Percentiles rank a stretch among this genome's conserved stretches.
These are phyloP conservation scores for Elsinoe australis DNA, from an alignment of 2,329 filamentous ascomycete species.

Conservation along the genomic window DNA sequence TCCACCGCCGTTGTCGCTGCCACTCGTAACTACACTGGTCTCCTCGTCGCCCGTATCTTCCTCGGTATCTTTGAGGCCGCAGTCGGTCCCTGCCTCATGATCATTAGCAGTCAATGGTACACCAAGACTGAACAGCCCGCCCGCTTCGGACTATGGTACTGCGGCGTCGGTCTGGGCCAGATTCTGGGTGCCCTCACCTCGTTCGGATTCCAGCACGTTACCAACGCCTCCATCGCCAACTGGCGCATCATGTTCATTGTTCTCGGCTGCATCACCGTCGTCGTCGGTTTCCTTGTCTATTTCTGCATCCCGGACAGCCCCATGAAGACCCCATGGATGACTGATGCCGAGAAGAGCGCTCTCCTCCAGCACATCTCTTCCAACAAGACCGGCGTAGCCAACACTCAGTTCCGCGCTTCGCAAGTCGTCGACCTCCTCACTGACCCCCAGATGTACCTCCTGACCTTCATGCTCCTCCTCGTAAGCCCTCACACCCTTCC, in stretches of 20 bases:
- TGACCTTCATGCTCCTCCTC: conserved; percentile 22
- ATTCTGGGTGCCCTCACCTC: conserved; percentile 50
- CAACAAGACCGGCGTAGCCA: conserved; percentile 36
- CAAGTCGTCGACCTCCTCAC: conserved; percentile 48
- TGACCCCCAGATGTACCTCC: conserved; percentile 50
- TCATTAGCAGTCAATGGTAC: conserved; percentile 58
- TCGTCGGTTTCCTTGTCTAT: not conserved
- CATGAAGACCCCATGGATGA: conserved; percentile 60
- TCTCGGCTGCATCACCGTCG: conserved; percentile 13
- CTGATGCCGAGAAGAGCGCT: conserved; percentile 45
- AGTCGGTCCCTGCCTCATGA: conserved; percentile 58
- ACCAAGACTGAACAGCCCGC: conserved; percentile 49
- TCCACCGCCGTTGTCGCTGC: conserved; percentile 53
- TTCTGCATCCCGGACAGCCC: conserved; percentile 54
- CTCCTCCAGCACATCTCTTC: conserved; percentile 34
- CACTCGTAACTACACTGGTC: conserved; percentile 50
- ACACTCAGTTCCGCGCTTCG: conserved; percentile 41
- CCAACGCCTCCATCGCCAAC: conserved; percentile 16
- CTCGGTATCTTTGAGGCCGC: conserved; percentile 63
- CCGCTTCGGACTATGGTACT: conserved; percentile 58
- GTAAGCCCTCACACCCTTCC: conserved; percentile 22
- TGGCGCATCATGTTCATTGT: conserved; percentile 19
- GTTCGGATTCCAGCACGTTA: conserved; percentile 47
- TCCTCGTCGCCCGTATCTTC: conserved; percentile 54
- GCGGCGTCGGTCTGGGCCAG: conserved; percentile 51